A percentile compares a stretch with the other conserved stretches of the same genome.
These are phyloP conservation scores for Fusarium gaditjirri DNA, from an alignment of 2,329 filamentous ascomycete genomes.

Conservation along the genomic window DNA sequence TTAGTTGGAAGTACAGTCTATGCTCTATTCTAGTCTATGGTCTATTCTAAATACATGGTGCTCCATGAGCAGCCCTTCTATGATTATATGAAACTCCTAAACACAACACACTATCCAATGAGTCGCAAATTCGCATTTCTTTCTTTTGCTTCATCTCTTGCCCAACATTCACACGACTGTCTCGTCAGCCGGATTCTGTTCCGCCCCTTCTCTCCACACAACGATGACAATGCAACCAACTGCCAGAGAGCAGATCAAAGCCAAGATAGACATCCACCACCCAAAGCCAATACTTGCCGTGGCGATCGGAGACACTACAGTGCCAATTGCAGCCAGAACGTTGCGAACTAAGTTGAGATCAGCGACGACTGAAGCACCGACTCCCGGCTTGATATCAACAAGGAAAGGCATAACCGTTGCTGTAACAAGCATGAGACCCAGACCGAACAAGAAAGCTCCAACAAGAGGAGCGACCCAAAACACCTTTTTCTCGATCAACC, in stretches of 20 bases:
- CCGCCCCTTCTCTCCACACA: background rate
- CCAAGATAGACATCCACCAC: background rate
- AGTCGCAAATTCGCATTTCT: background rate
- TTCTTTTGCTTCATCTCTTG: background rate
- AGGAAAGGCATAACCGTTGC: background rate
- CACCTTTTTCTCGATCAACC: background rate
- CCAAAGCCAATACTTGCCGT: background rate
- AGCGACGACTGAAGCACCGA: background rate
- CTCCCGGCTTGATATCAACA: background rate
- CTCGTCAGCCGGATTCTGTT: accelerated
- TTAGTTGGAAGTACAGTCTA: background rate
- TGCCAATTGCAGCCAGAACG: background rate
- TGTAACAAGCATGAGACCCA: background rate
- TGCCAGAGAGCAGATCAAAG: background rate
- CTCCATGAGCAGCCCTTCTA: background rate
- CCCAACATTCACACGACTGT: background rate
- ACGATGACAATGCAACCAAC: background rate
- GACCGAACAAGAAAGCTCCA: background rate
- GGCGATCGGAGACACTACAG: background rate
- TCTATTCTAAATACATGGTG: background rate
- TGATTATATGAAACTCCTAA: background rate
- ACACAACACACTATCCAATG: background rate
- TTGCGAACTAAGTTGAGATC: constrained; percentile 2
- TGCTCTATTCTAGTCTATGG: background rate
- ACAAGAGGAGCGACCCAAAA: background rate